Conservation (phyloP, 345 rosid genomes). For the Erysimum cheiranthoides region DNA sequence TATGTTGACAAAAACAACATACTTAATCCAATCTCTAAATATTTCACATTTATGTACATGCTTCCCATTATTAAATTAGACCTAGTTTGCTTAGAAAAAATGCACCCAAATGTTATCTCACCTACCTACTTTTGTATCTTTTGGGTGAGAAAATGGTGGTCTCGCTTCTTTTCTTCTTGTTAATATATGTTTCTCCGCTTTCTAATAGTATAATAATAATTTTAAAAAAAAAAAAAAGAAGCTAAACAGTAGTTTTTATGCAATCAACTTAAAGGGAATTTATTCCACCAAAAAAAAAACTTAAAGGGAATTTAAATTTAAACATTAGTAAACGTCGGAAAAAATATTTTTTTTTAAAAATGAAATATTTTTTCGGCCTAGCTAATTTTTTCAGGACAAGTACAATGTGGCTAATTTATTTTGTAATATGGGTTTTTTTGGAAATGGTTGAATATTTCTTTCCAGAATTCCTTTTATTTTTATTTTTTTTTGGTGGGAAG, state of each 20-base stretch:
- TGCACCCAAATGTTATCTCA: conserved; percentile 15
- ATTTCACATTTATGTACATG: neutral
- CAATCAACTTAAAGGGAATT: neutral
- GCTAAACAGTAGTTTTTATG: no score
- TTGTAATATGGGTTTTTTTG: neutral
- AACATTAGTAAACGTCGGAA: no score
- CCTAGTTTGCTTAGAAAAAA: conserved; percentile 22
- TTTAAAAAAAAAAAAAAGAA: neutral
- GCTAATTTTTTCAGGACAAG: neutral
- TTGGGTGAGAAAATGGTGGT: conserved; percentile 38
- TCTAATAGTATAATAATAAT: neutral
- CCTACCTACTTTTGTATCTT: conserved; percentile 27
- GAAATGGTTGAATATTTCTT: neutral
- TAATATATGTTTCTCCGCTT: neutral
- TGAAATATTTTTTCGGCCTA: no score
- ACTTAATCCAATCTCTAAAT: neutral
- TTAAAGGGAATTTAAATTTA: neutral
- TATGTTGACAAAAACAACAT: no score
- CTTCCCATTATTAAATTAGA: neutral
- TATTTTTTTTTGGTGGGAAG: no score
- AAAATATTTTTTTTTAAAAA: no score
- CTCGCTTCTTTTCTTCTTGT: neutral
- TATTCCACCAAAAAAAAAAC: no score
- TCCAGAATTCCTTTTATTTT: neutral
- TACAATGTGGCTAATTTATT: neutral